Base-by-base conservation (phyloP, 2,329 filamentous ascomycete genomes). In the Monosporascus sp. region DNA sequence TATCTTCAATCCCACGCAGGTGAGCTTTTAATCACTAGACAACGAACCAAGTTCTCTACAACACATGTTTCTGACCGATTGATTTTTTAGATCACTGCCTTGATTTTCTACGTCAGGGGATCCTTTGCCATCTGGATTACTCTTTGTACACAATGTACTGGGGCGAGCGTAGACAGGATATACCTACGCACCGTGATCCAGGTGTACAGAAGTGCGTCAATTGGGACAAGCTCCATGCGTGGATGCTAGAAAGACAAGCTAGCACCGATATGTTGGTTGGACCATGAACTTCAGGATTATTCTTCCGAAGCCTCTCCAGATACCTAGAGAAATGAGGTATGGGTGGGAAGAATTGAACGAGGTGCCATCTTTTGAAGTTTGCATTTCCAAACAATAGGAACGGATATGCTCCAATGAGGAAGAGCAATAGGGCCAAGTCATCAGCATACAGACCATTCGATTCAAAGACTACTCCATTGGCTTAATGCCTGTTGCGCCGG, bases 41-140 rank as follows among this genome's bases (percentile, higher is more conserved):
- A 40, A 40, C 3, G 38, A 22, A 22, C 22, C 22, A 4, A 24
- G 24, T 5, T 24, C 24, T 24, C 24, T 5, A 24, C 24, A 5
- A 5, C 3, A 24, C 5, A 1, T 24, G 5, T 24, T 24, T 24
- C 5, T 6, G 24, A 5, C 5, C 24, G 24, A 24, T 6, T 24
- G 1, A 11, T 20, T 7, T n/a, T 40, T 8, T 48, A 55, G 54
- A 55, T 40, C 51, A 55, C 38, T 55, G 51, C n/a, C 50, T 52
- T 27, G 54, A 55, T 38, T 55, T 50, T 24, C 7, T 55, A 45
- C 54, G 54, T 19, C 54, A 55, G 41, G 24, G 37, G 7, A 44
- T 55, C 37, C n/a, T 55, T 5, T 55, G 54, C 24, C 43, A 38
- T n/a, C 31, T 51, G 35, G 54, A 50, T 27, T 55, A 41, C 17